Evolutionary conservation across 306 rosid genomes (phyloP).

Genomic region (Cucumis sativus): DNA sequence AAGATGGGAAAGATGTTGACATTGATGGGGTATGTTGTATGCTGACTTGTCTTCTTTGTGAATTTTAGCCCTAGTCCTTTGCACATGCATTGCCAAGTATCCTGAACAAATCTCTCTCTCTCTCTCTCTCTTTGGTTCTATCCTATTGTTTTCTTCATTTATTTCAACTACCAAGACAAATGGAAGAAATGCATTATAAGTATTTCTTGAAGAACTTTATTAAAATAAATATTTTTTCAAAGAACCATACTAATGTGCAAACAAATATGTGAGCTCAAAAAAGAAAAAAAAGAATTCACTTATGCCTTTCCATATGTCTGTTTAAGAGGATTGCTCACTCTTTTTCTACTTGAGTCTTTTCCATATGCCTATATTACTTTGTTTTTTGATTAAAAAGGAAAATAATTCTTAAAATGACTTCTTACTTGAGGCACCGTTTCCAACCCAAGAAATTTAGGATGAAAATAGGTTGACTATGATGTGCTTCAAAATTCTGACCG

Average conservation of each 20-base stretch:
- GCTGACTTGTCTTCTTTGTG: background rate
- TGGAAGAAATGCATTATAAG: background rate
- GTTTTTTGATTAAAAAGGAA: background rate
- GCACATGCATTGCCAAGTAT: background rate
- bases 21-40: constrained; percentile 64
- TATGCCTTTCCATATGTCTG: too few species aligned
- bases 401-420: background rate
- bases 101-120: background rate
- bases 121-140: background rate
- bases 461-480: background rate
- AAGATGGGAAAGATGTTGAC: constrained; percentile 33
- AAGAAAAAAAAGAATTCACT: too few species aligned
- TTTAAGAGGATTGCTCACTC: background rate
- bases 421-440: background rate
- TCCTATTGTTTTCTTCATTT: background rate
- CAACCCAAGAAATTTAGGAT: background rate
- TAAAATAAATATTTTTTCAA: background rate
- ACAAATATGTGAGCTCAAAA: background rate
- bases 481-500: background rate
- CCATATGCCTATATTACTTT: background rate
- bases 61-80: background rate
- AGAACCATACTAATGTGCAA: background rate
- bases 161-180: background rate
- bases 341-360: background rate
- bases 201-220: background rate